Evolutionary conservation across 2,329 filamentous ascomycete genomes (phyloP).

Genomic region (Metarhizium humberi): DNA sequence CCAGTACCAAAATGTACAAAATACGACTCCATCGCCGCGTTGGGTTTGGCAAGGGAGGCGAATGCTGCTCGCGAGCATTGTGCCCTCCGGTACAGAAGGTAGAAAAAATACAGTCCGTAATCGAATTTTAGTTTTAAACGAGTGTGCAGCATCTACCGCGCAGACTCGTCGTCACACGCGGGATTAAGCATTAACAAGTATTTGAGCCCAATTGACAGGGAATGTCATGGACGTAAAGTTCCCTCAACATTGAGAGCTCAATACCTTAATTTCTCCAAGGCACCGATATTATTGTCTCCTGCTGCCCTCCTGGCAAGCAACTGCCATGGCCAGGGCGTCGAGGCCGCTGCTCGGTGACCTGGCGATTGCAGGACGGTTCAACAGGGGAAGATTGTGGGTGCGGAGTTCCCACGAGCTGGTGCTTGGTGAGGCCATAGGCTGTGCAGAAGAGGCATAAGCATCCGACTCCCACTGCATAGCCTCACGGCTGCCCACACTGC

Average conservation of each 20-base stretch:
- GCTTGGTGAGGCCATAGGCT: constrained; percentile 28
- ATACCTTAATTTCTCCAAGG: not conserved
- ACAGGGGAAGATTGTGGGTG: constrained; percentile 32
- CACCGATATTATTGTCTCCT: not conserved
- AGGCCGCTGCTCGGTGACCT: constrained; percentile 43
- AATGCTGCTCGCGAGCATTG: not conserved
- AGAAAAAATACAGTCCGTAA: not conserved
- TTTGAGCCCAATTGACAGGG: not conserved
- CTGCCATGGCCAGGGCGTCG: constrained; percentile 44
- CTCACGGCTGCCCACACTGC: constrained; percentile 10
- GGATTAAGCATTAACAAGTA: constrained; percentile 2
- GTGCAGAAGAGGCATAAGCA: constrained; percentile 16
- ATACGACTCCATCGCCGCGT: not conserved
- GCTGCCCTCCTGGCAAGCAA: constrained; percentile 40
- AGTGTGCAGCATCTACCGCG: constrained; percentile 1
- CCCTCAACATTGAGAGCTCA: not conserved
- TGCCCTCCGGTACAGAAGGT: not conserved
- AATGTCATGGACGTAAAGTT: not conserved
- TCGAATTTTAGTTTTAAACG: not conserved
- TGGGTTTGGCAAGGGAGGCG: not conserved
- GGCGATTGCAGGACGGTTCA: constrained; percentile 31
- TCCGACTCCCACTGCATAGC: constrained; percentile 30
- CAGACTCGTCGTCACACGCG: not conserved
- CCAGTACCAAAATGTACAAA: not conserved
- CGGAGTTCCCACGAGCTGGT: constrained; percentile 38